Evolutionary conservation across 805 yeast genomes (phyloP).

Genomic region (Helenozyma rhizophorensis): DNA sequence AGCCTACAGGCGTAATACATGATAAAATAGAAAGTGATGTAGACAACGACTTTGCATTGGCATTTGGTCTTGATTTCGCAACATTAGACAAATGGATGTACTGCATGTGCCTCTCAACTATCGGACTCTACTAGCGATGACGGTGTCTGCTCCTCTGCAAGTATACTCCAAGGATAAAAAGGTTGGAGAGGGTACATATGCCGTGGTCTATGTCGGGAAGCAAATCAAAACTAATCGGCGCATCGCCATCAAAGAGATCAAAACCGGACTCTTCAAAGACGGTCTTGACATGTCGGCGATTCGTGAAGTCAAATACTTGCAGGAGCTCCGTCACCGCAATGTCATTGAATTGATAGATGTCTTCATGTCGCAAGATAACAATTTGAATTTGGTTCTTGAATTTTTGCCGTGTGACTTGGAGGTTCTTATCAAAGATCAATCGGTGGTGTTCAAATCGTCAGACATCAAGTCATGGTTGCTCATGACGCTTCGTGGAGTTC

Average conservation of each 20-base stretch:
- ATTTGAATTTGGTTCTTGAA: constrained; percentile 84
- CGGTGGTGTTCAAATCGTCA: constrained; percentile 71
- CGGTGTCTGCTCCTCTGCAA: background rate
- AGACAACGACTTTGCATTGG: too few relatives aligned
- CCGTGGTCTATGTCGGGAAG: constrained; percentile 86
- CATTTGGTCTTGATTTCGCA: too few relatives aligned
- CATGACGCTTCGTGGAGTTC: constrained; percentile 92
- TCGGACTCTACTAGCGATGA: too few relatives aligned
- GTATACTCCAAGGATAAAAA: constrained; percentile 59
- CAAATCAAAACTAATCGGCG: constrained; percentile 50
- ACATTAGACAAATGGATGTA: too few relatives aligned
- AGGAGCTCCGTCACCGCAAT: constrained; percentile 70
- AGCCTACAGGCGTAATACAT: too few relatives aligned
- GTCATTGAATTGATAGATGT: constrained; percentile 89
- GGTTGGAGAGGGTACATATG: constrained; percentile 99
- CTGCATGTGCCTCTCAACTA: too few relatives aligned
- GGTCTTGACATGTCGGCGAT: constrained; percentile 97
- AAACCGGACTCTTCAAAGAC: constrained; percentile 89
- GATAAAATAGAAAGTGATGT: too few relatives aligned
- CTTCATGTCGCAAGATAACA: constrained; percentile 54
- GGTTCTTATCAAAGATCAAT: constrained; percentile 75
- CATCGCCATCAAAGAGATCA: constrained; percentile 93
- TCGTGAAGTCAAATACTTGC: constrained; percentile 85
- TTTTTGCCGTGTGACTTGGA: constrained; percentile 91
- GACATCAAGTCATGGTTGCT: constrained; percentile 92